A percentile compares a stretch with the other conserved stretches of the same genome.
Conservation (phyloP, 768 basidiomycete genomes). For the Termitomyces sp. region DNA sequence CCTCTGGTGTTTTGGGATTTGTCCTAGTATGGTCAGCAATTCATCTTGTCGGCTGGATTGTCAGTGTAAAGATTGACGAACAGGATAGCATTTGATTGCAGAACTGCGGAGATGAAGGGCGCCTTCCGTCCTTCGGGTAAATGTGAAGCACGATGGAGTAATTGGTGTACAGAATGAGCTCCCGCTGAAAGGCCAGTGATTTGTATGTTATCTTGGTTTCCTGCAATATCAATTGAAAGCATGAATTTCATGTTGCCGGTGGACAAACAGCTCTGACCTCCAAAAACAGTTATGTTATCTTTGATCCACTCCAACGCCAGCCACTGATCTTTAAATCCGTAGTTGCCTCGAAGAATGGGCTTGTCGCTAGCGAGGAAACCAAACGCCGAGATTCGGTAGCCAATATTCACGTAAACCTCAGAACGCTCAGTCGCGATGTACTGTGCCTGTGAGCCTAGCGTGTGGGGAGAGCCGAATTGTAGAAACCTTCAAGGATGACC, state of each 20-base stretch:
- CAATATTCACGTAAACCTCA: slow-evolving; percentile 74
- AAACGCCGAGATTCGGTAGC: slow-evolving; percentile 71
- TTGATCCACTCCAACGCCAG: slow-evolving; percentile 68
- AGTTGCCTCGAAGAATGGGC: slow-evolving; percentile 64
- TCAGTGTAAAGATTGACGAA: slow-evolving; percentile 23
- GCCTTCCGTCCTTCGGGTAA: slow-evolving; percentile 51
- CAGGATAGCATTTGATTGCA: slow-evolving; percentile 77
- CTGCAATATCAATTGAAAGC: slow-evolving; percentile 24
- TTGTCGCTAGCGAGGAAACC: slow-evolving; percentile 69
- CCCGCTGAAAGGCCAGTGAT: slow-evolving; percentile 72
- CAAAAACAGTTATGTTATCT: slow-evolving; percentile 62
- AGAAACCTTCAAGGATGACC: slow-evolving; percentile 45
- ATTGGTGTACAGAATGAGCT: slow-evolving; percentile 70
- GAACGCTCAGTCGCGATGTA: slow-evolving; percentile 57
- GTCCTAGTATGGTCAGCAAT: slow-evolving; percentile 24
- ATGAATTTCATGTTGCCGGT: neutral
- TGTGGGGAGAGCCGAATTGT: slow-evolving; percentile 74
- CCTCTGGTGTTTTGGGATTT: slow-evolving; percentile 53
- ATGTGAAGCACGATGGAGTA: slow-evolving; percentile 64
- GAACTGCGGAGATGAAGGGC: slow-evolving; percentile 60
- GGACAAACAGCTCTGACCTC: slow-evolving; percentile 35
- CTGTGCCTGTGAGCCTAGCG: slow-evolving; percentile 56
- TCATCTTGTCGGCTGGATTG: neutral
- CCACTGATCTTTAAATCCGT: slow-evolving; percentile 86
- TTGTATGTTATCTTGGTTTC: slow-evolving; percentile 55